Conservation (phyloP, 2,329 filamentous ascomycete species). For the Lachnellula occidentalis region DNA sequence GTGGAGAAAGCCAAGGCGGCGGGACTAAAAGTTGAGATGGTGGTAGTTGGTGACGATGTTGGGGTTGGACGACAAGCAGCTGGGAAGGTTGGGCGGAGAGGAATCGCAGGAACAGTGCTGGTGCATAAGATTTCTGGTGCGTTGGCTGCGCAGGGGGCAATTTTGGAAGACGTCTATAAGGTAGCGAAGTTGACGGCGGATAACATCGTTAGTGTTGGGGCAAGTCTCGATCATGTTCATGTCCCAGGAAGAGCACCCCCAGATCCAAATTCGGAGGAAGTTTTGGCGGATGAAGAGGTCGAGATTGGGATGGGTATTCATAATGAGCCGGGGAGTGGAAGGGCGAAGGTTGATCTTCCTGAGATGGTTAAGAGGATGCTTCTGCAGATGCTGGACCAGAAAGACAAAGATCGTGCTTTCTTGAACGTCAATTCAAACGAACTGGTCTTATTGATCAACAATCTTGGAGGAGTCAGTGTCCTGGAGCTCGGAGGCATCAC, state of each 20-base stretch:
- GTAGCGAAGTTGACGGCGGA: constrained; percentile 66
- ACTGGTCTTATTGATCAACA: constrained; percentile 62
- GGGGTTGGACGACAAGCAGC: constrained; percentile 76
- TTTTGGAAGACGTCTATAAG: constrained; percentile 64
- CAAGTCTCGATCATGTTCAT: constrained; percentile 85
- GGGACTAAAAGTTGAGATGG: constrained; percentile 76
- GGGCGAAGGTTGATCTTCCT: constrained; percentile 42
- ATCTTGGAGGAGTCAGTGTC: constrained; percentile 62
- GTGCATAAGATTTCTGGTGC: constrained; percentile 90
- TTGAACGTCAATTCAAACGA: constrained; percentile 53
- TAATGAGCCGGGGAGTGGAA: constrained; percentile 54
- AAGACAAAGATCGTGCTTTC: constrained; percentile 60
- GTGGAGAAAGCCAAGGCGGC: constrained; percentile 85
- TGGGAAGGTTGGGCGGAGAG: constrained; percentile 87
- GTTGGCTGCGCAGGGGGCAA: constrained; percentile 64
- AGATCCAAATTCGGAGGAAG: constrained; percentile 49
- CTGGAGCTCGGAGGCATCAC: constrained; percentile 64
- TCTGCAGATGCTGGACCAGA: constrained; percentile 54
- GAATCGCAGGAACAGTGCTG: constrained; percentile 85
- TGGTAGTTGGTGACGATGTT: constrained; percentile 87
- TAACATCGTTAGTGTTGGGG: constrained; percentile 80
- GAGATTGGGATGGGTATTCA: constrained; percentile 71
- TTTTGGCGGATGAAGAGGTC: constrained; percentile 50
- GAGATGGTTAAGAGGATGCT: constrained; percentile 57
- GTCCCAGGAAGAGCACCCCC: constrained; percentile 67